These are phyloP conservation scores for Hyphopichia burtonii DNA, from an alignment of 1,139 yeast genomes.

Conservation along the genomic window DNA sequence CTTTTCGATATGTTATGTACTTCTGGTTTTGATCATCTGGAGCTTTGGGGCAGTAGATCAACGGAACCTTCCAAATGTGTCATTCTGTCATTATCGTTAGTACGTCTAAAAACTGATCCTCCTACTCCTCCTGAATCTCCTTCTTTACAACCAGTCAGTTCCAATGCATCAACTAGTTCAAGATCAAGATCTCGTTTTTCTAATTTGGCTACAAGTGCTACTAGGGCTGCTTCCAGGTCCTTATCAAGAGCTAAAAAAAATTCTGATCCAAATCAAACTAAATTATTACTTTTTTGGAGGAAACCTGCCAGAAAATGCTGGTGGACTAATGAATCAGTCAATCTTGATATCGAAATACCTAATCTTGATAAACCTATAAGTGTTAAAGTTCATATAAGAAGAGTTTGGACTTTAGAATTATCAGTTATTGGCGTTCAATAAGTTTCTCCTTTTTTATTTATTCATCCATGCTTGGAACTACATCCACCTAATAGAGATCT, in stretches of 20 bases:
- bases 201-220: constrained; percentile 40
- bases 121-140: constrained; percentile 53
- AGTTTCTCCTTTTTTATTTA: not conserved
- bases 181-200: constrained; percentile 51
- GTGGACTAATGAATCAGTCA: constrained; percentile 82
- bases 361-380: constrained; percentile 25
- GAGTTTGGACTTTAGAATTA: constrained; percentile 86
- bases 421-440: constrained; percentile 58
- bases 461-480: not conserved
- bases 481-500: too few species aligned
- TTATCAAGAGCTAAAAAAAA: constrained; percentile 42
- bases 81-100: constrained; percentile 79
- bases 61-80: constrained; percentile 86
- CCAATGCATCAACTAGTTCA: constrained; percentile 34
- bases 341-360: constrained; percentile 11
- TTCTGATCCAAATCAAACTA: constrained; percentile 50
- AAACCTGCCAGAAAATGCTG: constrained; percentile 99
- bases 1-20: constrained; percentile 92
- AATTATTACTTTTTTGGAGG: constrained; percentile 89
- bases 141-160: constrained; percentile 43
- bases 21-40: constrained; percentile 72
- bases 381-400: constrained; percentile 64
- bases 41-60: constrained; percentile 84
- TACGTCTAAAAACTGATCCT: constrained; percentile 49
- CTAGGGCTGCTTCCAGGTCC: constrained; percentile 55